These are phyloP conservation scores for Chlamydomonas applanata DNA, from an alignment of 139 green algal genomes.

Conservation along the genomic window DNA sequence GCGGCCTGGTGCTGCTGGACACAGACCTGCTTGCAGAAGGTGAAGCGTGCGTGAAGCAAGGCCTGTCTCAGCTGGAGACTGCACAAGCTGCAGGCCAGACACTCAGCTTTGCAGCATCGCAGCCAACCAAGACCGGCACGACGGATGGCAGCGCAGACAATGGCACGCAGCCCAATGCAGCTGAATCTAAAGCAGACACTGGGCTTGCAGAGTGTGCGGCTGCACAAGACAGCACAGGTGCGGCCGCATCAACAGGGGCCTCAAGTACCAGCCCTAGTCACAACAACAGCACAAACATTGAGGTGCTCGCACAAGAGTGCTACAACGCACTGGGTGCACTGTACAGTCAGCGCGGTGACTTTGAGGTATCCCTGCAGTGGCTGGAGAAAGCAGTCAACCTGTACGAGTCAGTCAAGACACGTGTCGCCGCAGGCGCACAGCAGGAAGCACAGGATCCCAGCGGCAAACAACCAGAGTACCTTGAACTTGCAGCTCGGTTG, in stretches of 20 bases:
- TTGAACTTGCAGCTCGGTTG: neutral
- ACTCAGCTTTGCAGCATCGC: no score
- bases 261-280: no score
- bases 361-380: slow-evolving; percentile 8
- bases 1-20: slow-evolving; percentile 49
- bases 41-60: slow-evolving; percentile 9
- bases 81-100: no score
- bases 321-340: slow-evolving; percentile 51
- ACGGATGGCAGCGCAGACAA: neutral
- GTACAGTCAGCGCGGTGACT: slow-evolving; percentile 26
- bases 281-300: no score
- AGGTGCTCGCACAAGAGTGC: slow-evolving; percentile 24
- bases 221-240: no score
- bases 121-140: neutral
- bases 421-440: neutral
- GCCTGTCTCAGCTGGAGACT: slow-evolving; percentile 18
- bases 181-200: neutral
- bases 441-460: neutral
- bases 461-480: neutral
- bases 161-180: neutral
- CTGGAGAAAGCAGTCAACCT: slow-evolving; percentile 29
- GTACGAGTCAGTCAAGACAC: slow-evolving; percentile 8
- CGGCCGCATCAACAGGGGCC: no score
- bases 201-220: no score
- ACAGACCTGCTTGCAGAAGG: slow-evolving; percentile 49